Base-by-base conservation (phyloP, 495 filamentous ascomycete genomes). In the Bryoglossum gracile region DNA sequence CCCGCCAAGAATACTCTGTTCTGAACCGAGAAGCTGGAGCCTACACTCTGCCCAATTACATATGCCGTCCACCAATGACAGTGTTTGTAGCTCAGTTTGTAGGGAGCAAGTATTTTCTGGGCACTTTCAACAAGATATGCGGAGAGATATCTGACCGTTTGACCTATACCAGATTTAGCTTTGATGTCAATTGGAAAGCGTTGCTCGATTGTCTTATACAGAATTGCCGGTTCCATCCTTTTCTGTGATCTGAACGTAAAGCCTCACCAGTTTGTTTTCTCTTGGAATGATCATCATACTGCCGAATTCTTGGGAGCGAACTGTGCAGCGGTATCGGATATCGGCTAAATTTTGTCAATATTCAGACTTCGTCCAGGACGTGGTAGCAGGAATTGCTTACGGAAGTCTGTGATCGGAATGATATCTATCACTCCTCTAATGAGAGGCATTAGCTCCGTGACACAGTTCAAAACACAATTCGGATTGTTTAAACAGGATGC, bases 21-120 rank as follows among this genome's bases (percentile, higher is more conserved):
- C 22, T 75, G 61, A 8, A 71, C 62, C 6, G 72, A 76, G 53
- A 87, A 89, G 3, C 73, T 64, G 16, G 78, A 72, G 9, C 79
- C 80, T 2, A 89, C 82, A 23, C 86, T 76, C 66, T 90, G 86
- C 1, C 84, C 84, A 35, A 89, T 84, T 43, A 82, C 69, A 56
- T 78, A 78, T 24, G 72, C 63, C 1, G 65, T 64, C 62, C 63
- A 69, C 66, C 66, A 60, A 9, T 53, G 23, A 46, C 72, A 77
- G 52, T 80, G 72, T 21, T 75, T 62, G 47, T 78, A 80, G 10
- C 74, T 69, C 4, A 86, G 56, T 32, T 66, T 77, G 57, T 85
- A 85, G 0, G 82, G 81, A 8, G 59, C 57, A 4, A 86, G 51
- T 45, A 82, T 84, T 46, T 63, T 71, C 55, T 75, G 72, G 0